A percentile compares a stretch with the other conserved stretches of the same genome.
phyloP scores from a whole-genome alignment of 768 basidiomycete genomes.

The Hericium erinaceus region DNA sequence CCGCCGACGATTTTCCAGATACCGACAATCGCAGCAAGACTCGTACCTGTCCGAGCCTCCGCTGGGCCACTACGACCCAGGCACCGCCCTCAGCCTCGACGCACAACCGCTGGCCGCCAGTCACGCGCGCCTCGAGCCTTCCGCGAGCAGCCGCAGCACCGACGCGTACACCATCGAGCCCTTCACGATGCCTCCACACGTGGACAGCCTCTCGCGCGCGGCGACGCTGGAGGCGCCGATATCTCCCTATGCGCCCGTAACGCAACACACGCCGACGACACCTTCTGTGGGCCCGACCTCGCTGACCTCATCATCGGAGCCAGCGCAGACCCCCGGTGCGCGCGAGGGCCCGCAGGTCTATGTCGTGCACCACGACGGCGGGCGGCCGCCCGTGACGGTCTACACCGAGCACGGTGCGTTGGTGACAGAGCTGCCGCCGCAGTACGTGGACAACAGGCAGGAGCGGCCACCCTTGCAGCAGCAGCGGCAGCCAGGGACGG shows the following conservation, averaged over 20 bases:
- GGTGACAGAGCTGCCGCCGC: slow-evolving; percentile 52
- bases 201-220: background rate
- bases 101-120: background rate
- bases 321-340: background rate
- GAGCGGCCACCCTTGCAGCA: background rate
- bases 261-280: background rate
- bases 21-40: too few species aligned
- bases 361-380: slow-evolving; percentile 55
- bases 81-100: too few species aligned
- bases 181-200: slow-evolving; percentile 6
- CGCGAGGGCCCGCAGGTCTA: slow-evolving; percentile 30
- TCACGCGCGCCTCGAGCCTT: background rate
- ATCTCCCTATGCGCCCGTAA: background rate
- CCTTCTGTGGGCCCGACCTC: slow-evolving; percentile 6
- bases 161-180: slow-evolving; percentile 12
- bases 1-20: background rate
- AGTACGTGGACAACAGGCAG: slow-evolving; percentile 24
- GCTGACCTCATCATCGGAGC: slow-evolving; percentile 1
- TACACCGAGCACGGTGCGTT: slow-evolving; percentile 45
- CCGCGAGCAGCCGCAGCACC: background rate
- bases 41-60: too few species aligned
- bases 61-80: too few species aligned
- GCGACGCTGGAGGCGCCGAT: background rate
- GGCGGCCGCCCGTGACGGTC: slow-evolving; percentile 47
- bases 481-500: background rate